A percentile compares a stretch with the other conserved stretches of the same genome.
Conservation (phyloP, 495 filamentous ascomycete species). For the Penicillium turbatum region DNA sequence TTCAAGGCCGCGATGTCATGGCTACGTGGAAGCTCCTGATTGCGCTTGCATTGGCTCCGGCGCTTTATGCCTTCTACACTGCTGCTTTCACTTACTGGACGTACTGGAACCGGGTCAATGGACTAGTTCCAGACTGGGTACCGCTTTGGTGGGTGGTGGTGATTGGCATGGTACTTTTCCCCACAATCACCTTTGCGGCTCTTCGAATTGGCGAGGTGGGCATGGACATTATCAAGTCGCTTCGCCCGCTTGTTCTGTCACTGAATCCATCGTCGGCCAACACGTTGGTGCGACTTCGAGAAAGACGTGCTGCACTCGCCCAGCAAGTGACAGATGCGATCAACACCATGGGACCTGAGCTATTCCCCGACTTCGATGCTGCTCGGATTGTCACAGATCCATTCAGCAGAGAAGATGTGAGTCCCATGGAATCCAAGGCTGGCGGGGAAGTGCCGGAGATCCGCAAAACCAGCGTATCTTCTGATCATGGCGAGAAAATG, state of each 20-base stretch:
- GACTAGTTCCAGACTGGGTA: constrained; percentile 71
- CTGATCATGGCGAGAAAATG: constrained; percentile 27
- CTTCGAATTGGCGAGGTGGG: constrained; percentile 94
- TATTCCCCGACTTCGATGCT: constrained; percentile 94
- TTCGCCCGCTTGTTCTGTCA: constrained; percentile 83
- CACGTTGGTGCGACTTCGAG: constrained; percentile 72
- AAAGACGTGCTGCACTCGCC: constrained; percentile 66
- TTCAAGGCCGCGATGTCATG: constrained; percentile 92
- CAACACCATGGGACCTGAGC: constrained; percentile 91
- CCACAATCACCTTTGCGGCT: constrained; percentile 85
- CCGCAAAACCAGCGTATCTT: constrained; percentile 16
- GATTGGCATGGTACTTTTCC: constrained; percentile 73
- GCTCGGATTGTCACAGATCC: constrained; percentile 69
- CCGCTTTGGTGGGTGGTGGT: constrained; percentile 74
- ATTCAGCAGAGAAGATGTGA: constrained; percentile 39
- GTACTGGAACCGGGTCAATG: constrained; percentile 73
- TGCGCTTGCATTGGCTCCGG: constrained; percentile 78
- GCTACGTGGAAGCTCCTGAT: constrained; percentile 98
- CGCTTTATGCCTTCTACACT: constrained; percentile 80
- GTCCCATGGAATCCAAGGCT: constrained; percentile 16
- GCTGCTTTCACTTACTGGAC: constrained; percentile 70
- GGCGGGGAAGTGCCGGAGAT: constrained; percentile 20
- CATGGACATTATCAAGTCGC: constrained; percentile 97
- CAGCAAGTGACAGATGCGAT: constrained; percentile 85
- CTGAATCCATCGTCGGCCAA: constrained; percentile 81